phyloP scores from a whole-genome alignment of 768 basidiomycete genomes.

The Serendipita sp. region DNA sequence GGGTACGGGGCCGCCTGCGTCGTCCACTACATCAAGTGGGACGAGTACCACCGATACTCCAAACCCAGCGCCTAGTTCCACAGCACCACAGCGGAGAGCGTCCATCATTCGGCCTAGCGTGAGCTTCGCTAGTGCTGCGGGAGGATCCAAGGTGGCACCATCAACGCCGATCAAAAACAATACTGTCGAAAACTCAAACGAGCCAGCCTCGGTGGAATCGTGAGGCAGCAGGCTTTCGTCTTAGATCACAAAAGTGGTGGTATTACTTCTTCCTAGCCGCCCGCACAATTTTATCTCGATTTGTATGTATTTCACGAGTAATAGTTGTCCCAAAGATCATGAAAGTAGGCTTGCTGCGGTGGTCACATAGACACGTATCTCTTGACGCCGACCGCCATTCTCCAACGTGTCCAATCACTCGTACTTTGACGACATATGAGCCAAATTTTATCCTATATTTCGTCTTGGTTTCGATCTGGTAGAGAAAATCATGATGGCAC shows the following conservation, averaged over 20 bases:
- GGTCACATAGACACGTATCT: too few species aligned
- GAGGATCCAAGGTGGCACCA: neutral
- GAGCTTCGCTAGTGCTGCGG: slow-evolving; percentile 69
- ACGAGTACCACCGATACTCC: slow-evolving; percentile 11
- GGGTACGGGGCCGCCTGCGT: slow-evolving; percentile 21
- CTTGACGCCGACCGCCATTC: too few species aligned
- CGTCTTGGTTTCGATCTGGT: neutral
- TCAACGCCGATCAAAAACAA: too few species aligned
- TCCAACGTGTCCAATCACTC: too few species aligned
- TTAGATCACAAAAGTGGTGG: neutral
- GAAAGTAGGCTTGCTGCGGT: too few species aligned
- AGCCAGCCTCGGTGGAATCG: too few species aligned
- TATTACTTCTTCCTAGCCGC: slow-evolving; percentile 13
- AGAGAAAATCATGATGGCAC: neutral
- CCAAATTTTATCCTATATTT: neutral
- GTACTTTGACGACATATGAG: neutral
- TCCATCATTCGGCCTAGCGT: slow-evolving; percentile 53
- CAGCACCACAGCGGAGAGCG: slow-evolving; percentile 14
- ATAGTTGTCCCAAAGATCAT: too few species aligned
- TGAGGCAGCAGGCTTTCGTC: too few species aligned
- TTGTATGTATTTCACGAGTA: neutral
- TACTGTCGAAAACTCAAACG: too few species aligned
- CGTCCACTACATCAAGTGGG: slow-evolving; percentile 15
- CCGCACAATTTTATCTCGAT: neutral
- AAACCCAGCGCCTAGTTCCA: slow-evolving; percentile 9